Base-by-base conservation (phyloP, 1,139 yeast genomes). In the Pichia sp. region DNA sequence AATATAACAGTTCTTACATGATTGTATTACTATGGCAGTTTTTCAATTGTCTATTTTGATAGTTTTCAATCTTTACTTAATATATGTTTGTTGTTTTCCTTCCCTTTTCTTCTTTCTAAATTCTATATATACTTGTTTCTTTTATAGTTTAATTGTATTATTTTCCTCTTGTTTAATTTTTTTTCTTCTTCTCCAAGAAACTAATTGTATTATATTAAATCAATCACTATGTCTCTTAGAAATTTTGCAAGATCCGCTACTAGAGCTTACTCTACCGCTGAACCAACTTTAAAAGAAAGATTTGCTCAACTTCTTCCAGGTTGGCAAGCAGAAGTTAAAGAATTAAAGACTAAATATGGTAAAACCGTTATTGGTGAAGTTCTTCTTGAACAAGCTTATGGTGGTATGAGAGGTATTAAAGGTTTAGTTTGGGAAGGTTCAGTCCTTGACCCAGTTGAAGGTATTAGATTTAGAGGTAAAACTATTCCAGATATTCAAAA, bases 341-440 rank as follows among this genome's bases (percentile, higher is more conserved):
- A 82, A 61, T 81, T 90, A 65, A 87, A 90, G 70, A 76, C 85
- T 67, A 92, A 87, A 61, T 76, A 89, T 67, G 97, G 97, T 63
- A 77, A 82, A 67, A 82, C 94, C 62, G 92, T 78, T 51, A 87
- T 94, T 61, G 97, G 96, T 60, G 96, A 92, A 73, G 95, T 90
- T 57, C 74, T 82, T 55, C 78, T 92, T 57, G 96, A 87, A 71
- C 97, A 92, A 74, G 96, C 96, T 45, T 92, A 92, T 73, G 98
- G 97, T 77, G 98, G 98, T 79, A 87, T 87, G 96, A 83, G 97
- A 73, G 97, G 97, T 69, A 86, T 90, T 73, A 87, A 87, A 73
- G 96, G 96, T 63, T 77, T 92, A 60, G 97, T 92, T 51, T 92
- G 97, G 97, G 97, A 92, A 77, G 98, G 98, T 62, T 90, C 97